Base-by-base conservation (phyloP, 2,329 filamentous ascomycete species). In the Aspergillus quadrilineatus region DNA sequence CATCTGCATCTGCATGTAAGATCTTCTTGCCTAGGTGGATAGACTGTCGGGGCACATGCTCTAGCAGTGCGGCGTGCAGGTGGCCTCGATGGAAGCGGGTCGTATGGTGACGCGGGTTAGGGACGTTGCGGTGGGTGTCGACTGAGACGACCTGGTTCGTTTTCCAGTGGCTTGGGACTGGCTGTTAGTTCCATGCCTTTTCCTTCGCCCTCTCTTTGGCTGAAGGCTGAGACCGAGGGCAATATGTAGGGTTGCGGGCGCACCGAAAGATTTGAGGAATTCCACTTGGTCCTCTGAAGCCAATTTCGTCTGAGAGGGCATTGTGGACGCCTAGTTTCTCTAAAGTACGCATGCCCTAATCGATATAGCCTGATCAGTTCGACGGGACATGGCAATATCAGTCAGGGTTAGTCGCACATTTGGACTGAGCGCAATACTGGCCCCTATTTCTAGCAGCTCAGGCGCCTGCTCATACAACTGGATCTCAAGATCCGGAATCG, bases 401-500 rank as follows among this genome's bases (percentile, higher is more conserved):
- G 6, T n/a, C 1, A 6, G 28, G 22, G 14, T 30, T 12, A 8
- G 9, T 17, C 57, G 30, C 59, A 68, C 81, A 64, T 83, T 83
- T 1, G 80, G 79, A 2, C 81, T 80, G 3, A 52, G 39, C 6
- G 49, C 49, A 44, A 52, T 52, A 7, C 49, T 52, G 4, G 41
- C 49, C 3, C 49, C 49, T 28, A 52, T 52, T 6, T 52, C 49
- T 15, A 52, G n/a, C 1, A 52, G 49, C 41, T 78, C 76, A 1
- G 67, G 62, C 0, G 81, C 77, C 39, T 76, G 74, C 55, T 83
- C 81, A 59, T 81, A 83, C 26, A 83, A 67, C 56, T 81, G 73
- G 0, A 82, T 73, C 22, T 77, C 69, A 36, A 82, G 65, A 7
- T 73, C 67, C 62, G 9, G 29, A n/a, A 44, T 36, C n/a, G 2